A percentile compares a stretch with the other conserved stretches of the same genome.
These are phyloP conservation scores for Primulina huaijiensis DNA, from an alignment of 257 asterid species.

Conservation along the genomic window DNA sequence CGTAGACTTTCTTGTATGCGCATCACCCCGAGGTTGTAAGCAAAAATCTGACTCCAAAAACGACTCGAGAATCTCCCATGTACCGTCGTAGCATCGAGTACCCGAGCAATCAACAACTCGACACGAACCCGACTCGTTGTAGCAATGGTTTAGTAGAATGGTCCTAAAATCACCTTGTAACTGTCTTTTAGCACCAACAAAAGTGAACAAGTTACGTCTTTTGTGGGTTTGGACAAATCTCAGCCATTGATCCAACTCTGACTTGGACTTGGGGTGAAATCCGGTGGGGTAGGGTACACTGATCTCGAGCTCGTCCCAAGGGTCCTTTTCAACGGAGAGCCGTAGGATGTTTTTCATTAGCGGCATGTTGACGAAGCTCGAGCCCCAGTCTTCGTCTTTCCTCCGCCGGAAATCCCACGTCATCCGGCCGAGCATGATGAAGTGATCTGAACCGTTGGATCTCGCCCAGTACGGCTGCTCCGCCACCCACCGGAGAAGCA, in stretches of 20 bases:
- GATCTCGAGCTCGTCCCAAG: conserved; percentile 55
- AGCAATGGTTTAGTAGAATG: conserved; percentile 36
- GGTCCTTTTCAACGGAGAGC: conserved; percentile 41
- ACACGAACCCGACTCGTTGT: conserved; percentile 38
- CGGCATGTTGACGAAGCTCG: conserved; percentile 57
- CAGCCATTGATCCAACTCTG: conserved; percentile 39
- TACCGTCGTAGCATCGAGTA: conserved; percentile 46
- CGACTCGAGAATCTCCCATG: conserved; percentile 44
- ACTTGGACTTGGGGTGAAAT: conserved; percentile 48
- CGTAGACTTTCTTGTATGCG: conserved; percentile 46
- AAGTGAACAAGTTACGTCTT: conserved; percentile 42
- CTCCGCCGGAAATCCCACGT: conserved; percentile 63
- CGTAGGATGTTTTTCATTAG: conserved; percentile 39
- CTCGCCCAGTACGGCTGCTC: conserved; percentile 39
- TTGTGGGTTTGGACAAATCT: conserved; percentile 26
- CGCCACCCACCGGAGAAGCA: conserved; percentile 40
- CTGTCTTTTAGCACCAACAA: conserved; percentile 48
- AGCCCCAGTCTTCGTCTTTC: conserved; percentile 48
- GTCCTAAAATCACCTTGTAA: conserved; percentile 44
- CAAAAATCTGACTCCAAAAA: conserved; percentile 51
- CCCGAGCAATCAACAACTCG: conserved; percentile 55
- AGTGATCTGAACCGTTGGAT: conserved; percentile 57
- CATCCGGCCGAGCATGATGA: conserved; percentile 57
- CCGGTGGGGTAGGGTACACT: conserved; percentile 71
- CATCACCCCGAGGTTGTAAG: conserved; percentile 58